These are phyloP conservation scores for Wallacemonas sp. DNA, from an alignment of 208 protist species.

Conservation along the genomic window DNA sequence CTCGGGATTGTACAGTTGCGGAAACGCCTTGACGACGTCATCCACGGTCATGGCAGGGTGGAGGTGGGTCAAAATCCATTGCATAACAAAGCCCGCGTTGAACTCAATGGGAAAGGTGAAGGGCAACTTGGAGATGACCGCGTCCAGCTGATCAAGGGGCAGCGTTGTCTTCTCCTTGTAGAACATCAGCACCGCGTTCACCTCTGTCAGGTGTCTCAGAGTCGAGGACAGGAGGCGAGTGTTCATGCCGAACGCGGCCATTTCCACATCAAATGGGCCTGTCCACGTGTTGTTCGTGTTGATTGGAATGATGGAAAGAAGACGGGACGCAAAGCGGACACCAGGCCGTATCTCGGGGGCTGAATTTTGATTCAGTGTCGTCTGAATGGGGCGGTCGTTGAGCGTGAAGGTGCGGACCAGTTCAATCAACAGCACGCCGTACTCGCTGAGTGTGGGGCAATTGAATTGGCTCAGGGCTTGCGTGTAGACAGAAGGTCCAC, in stretches of 20 bases:
- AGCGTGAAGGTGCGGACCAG: constrained; percentile 70
- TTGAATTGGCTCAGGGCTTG: constrained; percentile 59
- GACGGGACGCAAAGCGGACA: constrained; percentile 69
- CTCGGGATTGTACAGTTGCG: constrained; percentile 46
- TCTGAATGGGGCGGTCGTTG: constrained; percentile 41
- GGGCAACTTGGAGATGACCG: constrained; percentile 54
- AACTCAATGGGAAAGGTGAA: constrained; percentile 76
- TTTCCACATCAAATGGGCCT: constrained; percentile 79
- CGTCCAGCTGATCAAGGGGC: constrained; percentile 49
- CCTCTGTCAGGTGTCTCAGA: constrained; percentile 74
- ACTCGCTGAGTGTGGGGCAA: constrained; percentile 78
- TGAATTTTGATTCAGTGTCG: constrained; percentile 29
- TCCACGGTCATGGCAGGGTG: constrained; percentile 43
- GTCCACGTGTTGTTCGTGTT: constrained; percentile 67
- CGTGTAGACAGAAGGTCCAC: constrained; percentile 59
- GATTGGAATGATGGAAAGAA: constrained; percentile 82
- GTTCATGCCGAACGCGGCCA: constrained; percentile 79
- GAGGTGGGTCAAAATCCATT: constrained; percentile 69
- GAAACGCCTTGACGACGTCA: constrained; percentile 55
- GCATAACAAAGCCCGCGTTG: constrained; percentile 74
- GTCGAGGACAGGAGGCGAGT: constrained; percentile 68
- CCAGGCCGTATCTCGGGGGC: constrained; percentile 22
- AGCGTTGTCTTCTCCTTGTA: constrained; percentile 39
- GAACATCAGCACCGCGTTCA: constrained; percentile 63
- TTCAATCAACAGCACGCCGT: constrained; percentile 86